These are phyloP conservation scores for Chalciporus sphaerocephalus DNA, from an alignment of 768 basidiomycete genomes.

Conservation along the genomic window DNA sequence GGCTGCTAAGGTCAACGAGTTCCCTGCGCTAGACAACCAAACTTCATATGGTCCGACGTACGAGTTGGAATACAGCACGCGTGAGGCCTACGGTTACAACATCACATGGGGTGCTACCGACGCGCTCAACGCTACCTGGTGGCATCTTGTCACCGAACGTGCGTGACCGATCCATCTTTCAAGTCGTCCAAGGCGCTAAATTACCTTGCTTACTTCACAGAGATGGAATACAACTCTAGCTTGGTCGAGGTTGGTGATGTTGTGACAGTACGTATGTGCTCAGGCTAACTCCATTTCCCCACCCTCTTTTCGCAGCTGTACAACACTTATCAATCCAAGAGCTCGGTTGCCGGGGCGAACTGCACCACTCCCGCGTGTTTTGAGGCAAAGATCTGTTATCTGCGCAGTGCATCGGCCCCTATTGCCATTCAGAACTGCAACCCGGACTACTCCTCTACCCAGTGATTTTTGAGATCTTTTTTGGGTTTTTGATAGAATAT, in stretches of 20 bases:
- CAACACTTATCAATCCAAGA: no score
- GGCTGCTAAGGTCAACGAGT: conserved; percentile 58
- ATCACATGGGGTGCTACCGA: conserved; percentile 55
- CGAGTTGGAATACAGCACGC: conserved; percentile 59
- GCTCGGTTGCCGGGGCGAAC: no score
- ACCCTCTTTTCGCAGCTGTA: no score
- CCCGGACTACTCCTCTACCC: no score
- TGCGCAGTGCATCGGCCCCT: no score
- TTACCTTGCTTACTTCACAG: conserved; percentile 1
- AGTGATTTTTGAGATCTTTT: no score
- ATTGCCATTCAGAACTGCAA: no score
- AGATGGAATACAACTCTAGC: conserved; percentile 21
- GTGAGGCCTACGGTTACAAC: conserved; percentile 55
- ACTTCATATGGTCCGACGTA: conserved; percentile 54
- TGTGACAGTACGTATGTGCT: not conserved
- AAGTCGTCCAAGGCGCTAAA: not conserved
- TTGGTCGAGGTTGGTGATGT: conserved; percentile 20
- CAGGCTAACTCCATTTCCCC: not conserved
- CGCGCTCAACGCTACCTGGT: conserved; percentile 75
- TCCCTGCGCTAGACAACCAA: conserved; percentile 52
- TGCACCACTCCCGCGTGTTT: no score
- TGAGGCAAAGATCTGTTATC: no score
- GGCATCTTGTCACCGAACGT: conserved; percentile 74
- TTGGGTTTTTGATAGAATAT: no score
- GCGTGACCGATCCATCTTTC: conserved; percentile 12